These are phyloP conservation scores for Corylus avellana DNA, from an alignment of 306 rosid species.

Conservation along the genomic window DNA sequence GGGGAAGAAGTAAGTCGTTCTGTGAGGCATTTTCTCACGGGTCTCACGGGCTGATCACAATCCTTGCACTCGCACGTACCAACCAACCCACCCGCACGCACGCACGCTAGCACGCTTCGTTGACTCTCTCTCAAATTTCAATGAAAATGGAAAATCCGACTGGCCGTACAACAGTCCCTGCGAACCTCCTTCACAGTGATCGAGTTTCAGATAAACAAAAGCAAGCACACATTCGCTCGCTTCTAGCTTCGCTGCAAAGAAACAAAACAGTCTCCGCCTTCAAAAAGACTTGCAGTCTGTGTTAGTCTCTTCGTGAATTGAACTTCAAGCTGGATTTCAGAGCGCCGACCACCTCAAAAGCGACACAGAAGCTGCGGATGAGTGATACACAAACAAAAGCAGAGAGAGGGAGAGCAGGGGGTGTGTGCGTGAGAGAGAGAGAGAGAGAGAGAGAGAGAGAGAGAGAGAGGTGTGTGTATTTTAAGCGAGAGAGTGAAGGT, in stretches of 20 bases:
- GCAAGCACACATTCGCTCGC: background rate
- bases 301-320: too few relatives aligned
- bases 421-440: background rate
- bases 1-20: constrained; percentile 93
- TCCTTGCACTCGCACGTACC: constrained; percentile 28
- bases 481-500: background rate
- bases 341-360: background rate
- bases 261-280: background rate
- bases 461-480: background rate
- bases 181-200: background rate
- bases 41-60: constrained; percentile 20
- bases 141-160: background rate
- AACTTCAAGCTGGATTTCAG: background rate
- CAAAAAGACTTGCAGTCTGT: background rate
- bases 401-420: background rate
- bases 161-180: constrained; percentile 7
- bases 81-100: constrained; percentile 19
- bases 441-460: background rate
- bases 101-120: constrained; percentile 23
- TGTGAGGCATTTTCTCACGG: constrained; percentile 87
- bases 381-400: background rate
- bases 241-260: background rate
- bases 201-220: background rate
- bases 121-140: constrained; percentile 19
- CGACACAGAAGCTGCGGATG: background rate